phyloP scores from a whole-genome alignment of 2,329 filamentous ascomycete species.

The Aspergillus sp. region DNA sequence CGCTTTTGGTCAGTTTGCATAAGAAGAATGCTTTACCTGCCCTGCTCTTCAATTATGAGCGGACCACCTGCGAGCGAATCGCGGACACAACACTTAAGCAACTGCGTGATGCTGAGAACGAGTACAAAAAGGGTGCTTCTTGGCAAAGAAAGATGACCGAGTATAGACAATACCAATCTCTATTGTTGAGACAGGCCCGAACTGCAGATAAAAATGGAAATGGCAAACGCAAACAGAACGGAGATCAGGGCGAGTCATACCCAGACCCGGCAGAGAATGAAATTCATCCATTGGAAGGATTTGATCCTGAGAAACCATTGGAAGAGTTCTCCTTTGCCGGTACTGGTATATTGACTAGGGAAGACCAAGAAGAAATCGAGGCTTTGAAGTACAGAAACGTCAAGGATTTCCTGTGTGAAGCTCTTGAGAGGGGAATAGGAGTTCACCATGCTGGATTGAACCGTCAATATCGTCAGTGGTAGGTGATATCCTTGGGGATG shows the following conservation, averaged over 20 bases:
- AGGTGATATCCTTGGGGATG: slow-evolving; percentile 27
- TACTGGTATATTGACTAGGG: slow-evolving; percentile 1
- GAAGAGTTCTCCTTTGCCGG: slow-evolving; percentile 52
- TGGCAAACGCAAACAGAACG: slow-evolving; percentile 24
- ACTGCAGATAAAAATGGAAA: not conserved
- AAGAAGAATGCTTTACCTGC: slow-evolving; percentile 64
- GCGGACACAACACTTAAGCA: slow-evolving; percentile 41
- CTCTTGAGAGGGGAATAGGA: slow-evolving; percentile 64
- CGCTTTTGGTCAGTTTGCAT: slow-evolving; percentile 46
- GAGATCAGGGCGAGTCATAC: slow-evolving; percentile 18
- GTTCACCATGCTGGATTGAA: slow-evolving; percentile 80
- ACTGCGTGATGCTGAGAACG: slow-evolving; percentile 51
- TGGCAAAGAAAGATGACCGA: slow-evolving; percentile 59
- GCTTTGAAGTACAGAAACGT: not conserved
- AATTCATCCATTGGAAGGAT: slow-evolving; percentile 55
- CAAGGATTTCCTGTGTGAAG: slow-evolving; percentile 45
- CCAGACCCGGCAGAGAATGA: slow-evolving; percentile 29
- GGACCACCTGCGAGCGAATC: slow-evolving; percentile 58
- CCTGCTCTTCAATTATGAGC: slow-evolving; percentile 74
- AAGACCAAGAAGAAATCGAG: not conserved
- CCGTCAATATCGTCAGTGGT: slow-evolving; percentile 64
- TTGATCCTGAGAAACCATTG: slow-evolving; percentile 62
- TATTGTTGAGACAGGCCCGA: slow-evolving; percentile 1
- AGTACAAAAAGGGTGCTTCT: slow-evolving; percentile 40
- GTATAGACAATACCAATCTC: slow-evolving; percentile 44